These are phyloP conservation scores for Phytophthora tentaculata DNA, from an alignment of 352 stramenopile species.

Conservation along the genomic window DNA sequence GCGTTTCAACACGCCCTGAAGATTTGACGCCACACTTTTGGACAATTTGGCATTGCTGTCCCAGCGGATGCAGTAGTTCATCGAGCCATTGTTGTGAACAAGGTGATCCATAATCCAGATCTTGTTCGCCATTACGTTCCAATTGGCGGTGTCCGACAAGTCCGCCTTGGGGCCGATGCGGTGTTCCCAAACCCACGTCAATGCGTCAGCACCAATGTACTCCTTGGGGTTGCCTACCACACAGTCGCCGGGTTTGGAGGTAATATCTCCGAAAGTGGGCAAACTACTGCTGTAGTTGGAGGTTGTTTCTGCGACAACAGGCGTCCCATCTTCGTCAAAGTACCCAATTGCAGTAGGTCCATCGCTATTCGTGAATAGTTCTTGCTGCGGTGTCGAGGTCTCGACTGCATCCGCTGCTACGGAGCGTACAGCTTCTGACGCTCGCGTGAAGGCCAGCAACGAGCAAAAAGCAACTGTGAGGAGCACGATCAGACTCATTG, in stretches of 20 bases:
- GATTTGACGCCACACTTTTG: conserved; percentile 12
- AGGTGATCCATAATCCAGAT: conserved; percentile 31
- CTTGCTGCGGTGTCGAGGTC: too few relatives aligned
- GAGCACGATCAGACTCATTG: too few relatives aligned
- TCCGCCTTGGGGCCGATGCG: conserved; percentile 19
- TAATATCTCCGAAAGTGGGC: conserved; percentile 24
- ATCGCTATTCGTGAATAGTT: too few relatives aligned
- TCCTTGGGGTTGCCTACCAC: conserved; percentile 12
- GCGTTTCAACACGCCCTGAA: conserved; percentile 16
- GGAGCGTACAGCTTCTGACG: too few relatives aligned
- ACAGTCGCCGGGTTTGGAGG: conserved; percentile 13
- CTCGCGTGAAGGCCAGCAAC: too few relatives aligned
- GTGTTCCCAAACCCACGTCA: conserved; percentile 26
- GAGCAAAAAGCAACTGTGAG: too few relatives aligned
- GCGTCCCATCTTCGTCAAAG: conserved; percentile 4
- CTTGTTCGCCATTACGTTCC: conserved; percentile 32
- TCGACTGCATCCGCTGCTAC: too few relatives aligned
- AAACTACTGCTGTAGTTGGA: conserved; percentile 9
- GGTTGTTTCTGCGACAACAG: conserved; percentile 13
- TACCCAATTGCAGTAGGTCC: too few relatives aligned
- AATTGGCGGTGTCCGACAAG: conserved; percentile 7
- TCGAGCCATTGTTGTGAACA: conserved; percentile 32
- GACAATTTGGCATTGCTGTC: conserved; percentile 5
- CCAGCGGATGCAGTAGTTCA: conserved; percentile 34
- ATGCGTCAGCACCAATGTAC: conserved; percentile 20